A percentile compares a stretch with the other conserved stretches of the same genome.
Conservation (phyloP, 495 filamentous ascomycete species). For the Pyronema omphalodes region DNA sequence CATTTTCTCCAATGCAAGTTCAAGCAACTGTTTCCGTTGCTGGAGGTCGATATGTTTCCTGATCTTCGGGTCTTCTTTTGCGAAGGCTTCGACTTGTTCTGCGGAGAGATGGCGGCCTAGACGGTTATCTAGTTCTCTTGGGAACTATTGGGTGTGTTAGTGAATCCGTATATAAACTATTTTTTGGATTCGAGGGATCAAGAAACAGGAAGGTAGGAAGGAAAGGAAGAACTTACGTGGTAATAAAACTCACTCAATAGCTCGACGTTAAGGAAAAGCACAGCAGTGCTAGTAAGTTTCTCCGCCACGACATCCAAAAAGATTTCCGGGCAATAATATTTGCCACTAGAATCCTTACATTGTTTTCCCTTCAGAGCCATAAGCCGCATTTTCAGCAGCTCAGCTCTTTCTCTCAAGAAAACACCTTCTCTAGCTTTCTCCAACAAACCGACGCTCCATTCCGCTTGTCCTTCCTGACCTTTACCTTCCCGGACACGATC, state of each 20-base stretch:
- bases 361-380: conserved; percentile 70
- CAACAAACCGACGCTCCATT: conserved; percentile 74
- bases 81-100: conserved; percentile 71
- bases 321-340: conserved; percentile 92
- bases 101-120: conserved; percentile 67
- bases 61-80: conserved; percentile 78
- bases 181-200: conserved; percentile 1
- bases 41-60: conserved; percentile 79
- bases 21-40: conserved; percentile 74
- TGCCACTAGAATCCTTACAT: conserved; percentile 63
- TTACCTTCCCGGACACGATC: conserved; percentile 72
- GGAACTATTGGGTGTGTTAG: conserved; percentile 36
- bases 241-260: conserved; percentile 93
- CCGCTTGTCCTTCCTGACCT: conserved; percentile 63
- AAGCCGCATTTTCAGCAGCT: conserved; percentile 78
- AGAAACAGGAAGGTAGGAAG: background rate
- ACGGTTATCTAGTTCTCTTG: conserved; percentile 69
- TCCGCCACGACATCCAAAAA: conserved; percentile 94
- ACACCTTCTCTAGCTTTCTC: conserved; percentile 77
- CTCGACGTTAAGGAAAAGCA: conserved; percentile 95
- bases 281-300: conserved; percentile 84
- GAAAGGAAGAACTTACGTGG: conserved; percentile 28
- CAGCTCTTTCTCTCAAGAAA: conserved; percentile 79
- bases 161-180: no score
- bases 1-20: conserved; percentile 86